Evolutionary conservation across 1,284 basidiomycete species (phyloP), one percentile per base, ranked within the genome.

Genomic region (Heterobasidion annosum): DNA sequence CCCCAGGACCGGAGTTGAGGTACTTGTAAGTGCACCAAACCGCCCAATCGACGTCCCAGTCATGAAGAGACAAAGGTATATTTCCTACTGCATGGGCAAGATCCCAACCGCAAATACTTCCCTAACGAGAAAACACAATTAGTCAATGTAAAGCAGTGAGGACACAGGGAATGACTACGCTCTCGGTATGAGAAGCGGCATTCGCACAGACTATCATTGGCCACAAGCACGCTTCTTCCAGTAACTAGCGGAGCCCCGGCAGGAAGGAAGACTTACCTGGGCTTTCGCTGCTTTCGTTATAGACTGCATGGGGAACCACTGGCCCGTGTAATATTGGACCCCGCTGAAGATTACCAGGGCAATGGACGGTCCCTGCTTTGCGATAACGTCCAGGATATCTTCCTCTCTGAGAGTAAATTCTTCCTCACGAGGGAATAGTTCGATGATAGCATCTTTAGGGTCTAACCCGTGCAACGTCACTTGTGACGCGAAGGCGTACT

Each of bases 11-110:
- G 12, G 93, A 88, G 69, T 97, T 98, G 54, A 98, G 82, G 70
- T 98, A 99, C 75, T 98, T 98, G 78, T 97, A 98, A 34, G 92
- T 91, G 70, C 94, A 98, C 93, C 94, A 98, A 16, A 93, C 93
- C 0, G 95, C 96, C 69, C 98, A 98, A 71, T 99, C 96, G 61
- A 93, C 88, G 57, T 82, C 76, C 96, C 97, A 99, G 58, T 93
- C 88, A 68, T 98, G 92, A 58, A 99, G 75, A 52, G 82, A 76
- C 58, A 97, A 71, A 10, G 91, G 88, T 34, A 99, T 91, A 68
- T 99, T 99, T 54, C 95, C 95, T 50, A 89, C 81, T 1, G 90
- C 96, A 70, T 99, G 97, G 3, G 97, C 97, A 35, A 98, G 83
- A 72, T 99, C 96, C 81, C 94, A 94, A 48, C 94, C 96, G 62